Conservation (phyloP, 2,329 filamentous ascomycete species). For the Samsoniella hepiali region DNA sequence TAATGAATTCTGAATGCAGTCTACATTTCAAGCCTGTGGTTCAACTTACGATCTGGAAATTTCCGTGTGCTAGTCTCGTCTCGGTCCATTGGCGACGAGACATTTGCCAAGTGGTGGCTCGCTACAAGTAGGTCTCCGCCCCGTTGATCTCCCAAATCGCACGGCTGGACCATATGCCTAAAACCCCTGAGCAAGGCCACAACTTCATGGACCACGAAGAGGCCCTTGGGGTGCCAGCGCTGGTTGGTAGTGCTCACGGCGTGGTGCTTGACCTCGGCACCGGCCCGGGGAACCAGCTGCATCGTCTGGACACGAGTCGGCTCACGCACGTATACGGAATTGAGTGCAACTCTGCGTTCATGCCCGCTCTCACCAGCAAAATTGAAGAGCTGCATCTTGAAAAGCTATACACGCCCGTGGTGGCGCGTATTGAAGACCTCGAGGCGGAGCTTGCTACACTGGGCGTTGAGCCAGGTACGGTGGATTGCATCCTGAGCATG, state of each 20-base stretch:
- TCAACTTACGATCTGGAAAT: not conserved
- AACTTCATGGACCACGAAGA: not conserved
- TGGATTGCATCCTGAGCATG: conserved; percentile 41
- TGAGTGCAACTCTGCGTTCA: conserved; percentile 38
- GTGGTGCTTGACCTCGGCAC: conserved; percentile 43
- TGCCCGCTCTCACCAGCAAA: conserved; percentile 29
- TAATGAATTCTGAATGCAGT: not conserved
- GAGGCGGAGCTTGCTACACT: conserved; percentile 31
- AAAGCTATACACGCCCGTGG: conserved; percentile 37
- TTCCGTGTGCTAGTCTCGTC: not conserved
- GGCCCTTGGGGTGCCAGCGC: not conserved
- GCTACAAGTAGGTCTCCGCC: not conserved
- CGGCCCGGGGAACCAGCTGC: conserved; percentile 42
- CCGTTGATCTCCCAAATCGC: not conserved
- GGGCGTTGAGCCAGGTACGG: conserved; percentile 33
- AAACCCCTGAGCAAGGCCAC: not conserved
- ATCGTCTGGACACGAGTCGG: conserved; percentile 31
- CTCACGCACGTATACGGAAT: conserved; percentile 37
- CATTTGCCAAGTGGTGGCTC: conserved; percentile 11
- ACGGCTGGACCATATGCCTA: not conserved
- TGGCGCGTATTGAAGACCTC: conserved; percentile 37
- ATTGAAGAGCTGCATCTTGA: conserved; percentile 28
- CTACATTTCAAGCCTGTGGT: not conserved
- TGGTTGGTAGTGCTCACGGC: conserved; percentile 7
- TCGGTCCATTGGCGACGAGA: not conserved